Percentiles rank a stretch among this genome's conserved stretches.
Evolutionary conservation across 805 yeast species (phyloP).

Genomic region (Komagataella ulmi): DNA sequence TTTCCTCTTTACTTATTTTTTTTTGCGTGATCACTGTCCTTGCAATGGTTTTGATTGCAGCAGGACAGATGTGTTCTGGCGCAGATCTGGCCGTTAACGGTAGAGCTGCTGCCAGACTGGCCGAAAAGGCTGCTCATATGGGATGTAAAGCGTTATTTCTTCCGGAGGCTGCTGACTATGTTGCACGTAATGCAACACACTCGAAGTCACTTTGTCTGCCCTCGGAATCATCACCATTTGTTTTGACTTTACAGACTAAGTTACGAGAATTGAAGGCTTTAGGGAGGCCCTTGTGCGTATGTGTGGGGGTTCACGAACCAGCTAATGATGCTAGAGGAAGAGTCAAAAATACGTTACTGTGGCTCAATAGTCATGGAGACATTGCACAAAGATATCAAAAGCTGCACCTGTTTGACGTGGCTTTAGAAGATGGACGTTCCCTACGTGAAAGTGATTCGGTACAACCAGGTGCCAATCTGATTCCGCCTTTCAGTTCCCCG

Average conservation of each 20-base stretch:
- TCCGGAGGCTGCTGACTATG: slow-evolving; percentile 91
- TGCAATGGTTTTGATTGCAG: slow-evolving; percentile 52
- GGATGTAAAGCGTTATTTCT: slow-evolving; percentile 64
- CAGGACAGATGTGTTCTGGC: slow-evolving; percentile 78
- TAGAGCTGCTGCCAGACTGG: slow-evolving; percentile 39
- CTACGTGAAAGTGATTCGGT: slow-evolving; percentile 68
- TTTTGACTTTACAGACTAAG: slow-evolving; percentile 29
- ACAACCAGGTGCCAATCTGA: slow-evolving; percentile 54
- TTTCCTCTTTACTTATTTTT: slow-evolving; percentile 20
- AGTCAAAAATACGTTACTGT: slow-evolving; percentile 61
- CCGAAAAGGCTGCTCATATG: slow-evolving; percentile 45
- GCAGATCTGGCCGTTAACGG: slow-evolving; percentile 49
- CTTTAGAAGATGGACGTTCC: slow-evolving; percentile 70
- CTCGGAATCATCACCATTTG: slow-evolving; percentile 26
- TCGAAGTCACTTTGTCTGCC: slow-evolving; percentile 45
- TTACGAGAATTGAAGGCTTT: slow-evolving; percentile 23
- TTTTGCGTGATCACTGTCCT: background rate
- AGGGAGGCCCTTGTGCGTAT: slow-evolving; percentile 42
- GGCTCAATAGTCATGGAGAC: slow-evolving; percentile 54
- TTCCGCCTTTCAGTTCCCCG: slow-evolving; percentile 43
- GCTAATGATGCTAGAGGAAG: slow-evolving; percentile 24
- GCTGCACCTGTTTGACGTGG: slow-evolving; percentile 82
- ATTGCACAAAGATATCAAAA: slow-evolving; percentile 66
- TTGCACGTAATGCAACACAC: slow-evolving; percentile 57
- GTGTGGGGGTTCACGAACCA: slow-evolving; percentile 88